Evolutionary conservation across 2,329 filamentous ascomycete genomes (phyloP), one percentile per base, ranked within the genome.

Genomic region (Ceratocystis colombiana): DNA sequence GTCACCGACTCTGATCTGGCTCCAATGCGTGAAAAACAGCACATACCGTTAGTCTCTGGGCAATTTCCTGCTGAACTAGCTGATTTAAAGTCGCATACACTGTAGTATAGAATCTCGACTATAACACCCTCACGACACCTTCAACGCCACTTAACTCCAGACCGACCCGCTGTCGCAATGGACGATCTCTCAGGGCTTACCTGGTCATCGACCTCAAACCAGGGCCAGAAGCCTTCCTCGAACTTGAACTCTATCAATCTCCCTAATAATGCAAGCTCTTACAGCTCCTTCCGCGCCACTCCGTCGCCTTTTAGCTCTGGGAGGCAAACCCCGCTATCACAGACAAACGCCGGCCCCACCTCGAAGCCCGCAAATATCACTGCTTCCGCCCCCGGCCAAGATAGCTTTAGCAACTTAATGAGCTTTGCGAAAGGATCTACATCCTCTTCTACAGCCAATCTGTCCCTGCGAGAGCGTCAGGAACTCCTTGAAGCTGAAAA

Each of bases 361-460:
- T 20, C 57, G 37, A 62, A 57, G 25, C 48, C 62, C 44, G 10
- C 20, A 22, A 22, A 50, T 12, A 25, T 41, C 2, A 30, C 72
- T 2, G 76, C 79, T 12, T 70, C 77, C 1, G 67, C 76, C 3
- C 88, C 82, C 10, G 20, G 41, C 5, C 76, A 81, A 61, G 89
- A 94, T 73, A 90, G 87, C 77, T 94, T 94, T 76, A 88, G 89
- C 72, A 88, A 86, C 71, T 78, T 94, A 64, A 79, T 91, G 68
- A 85, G 81, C 70, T 85, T 88, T 71, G 75, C 74, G 17, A 70
- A 74, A 5, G 63, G 64, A 22, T 30, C 64, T 20, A 37, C 45
- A 82, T 82, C 61, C 75, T 81, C 37, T 73, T 76, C 77, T 65
- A 83, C 81, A 37, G 87, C 85, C 74, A 94, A 88, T 69, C 79